Percentiles rank a stretch among this genome's conserved stretches.
Conservation (phyloP, 2,329 filamentous ascomycete species). For the Aspergillus tubingensis region DNA sequence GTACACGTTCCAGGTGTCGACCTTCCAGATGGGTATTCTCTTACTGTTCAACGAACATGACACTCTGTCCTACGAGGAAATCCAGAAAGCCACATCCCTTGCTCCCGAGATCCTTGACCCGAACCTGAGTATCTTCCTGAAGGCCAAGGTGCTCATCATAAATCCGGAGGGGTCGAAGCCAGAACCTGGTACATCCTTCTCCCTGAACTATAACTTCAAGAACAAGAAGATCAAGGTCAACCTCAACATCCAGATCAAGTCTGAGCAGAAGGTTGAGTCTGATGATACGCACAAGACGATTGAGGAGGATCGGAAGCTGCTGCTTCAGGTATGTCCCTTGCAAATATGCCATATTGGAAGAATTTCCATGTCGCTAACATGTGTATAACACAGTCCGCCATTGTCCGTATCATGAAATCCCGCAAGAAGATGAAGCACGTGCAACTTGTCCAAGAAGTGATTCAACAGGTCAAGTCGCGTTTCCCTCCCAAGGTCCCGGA, state of each 20-base stretch:
- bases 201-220: slow-evolving; percentile 93
- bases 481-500: slow-evolving; percentile 92
- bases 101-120: slow-evolving; percentile 82
- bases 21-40: slow-evolving; percentile 96
- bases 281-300: slow-evolving; percentile 99
- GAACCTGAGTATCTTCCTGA: slow-evolving; percentile 80
- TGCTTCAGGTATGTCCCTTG: slow-evolving; percentile 78
- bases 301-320: slow-evolving; percentile 93
- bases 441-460: slow-evolving; percentile 90
- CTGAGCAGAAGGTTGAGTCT: slow-evolving; percentile 93
- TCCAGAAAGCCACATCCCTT: slow-evolving; percentile 76
- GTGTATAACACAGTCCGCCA: slow-evolving; percentile 70
- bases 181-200: slow-evolving; percentile 75
- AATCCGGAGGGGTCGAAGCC: slow-evolving; percentile 73
- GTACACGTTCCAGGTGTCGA: slow-evolving; percentile 95
- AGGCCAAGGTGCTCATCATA: slow-evolving; percentile 83
- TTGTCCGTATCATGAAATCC: slow-evolving; percentile 99
- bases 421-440: slow-evolving; percentile 98
- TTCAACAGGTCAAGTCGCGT: slow-evolving; percentile 88
- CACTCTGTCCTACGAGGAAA: slow-evolving; percentile 82
- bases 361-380: slow-evolving; percentile 10
- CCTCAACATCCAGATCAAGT: slow-evolving; percentile 90
- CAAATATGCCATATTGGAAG: slow-evolving; percentile 18
- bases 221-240: slow-evolving; percentile 98
- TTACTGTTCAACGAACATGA: slow-evolving; percentile 93